Conservation (phyloP, 305 asterid genomes). For the Rubia balearica region DNA sequence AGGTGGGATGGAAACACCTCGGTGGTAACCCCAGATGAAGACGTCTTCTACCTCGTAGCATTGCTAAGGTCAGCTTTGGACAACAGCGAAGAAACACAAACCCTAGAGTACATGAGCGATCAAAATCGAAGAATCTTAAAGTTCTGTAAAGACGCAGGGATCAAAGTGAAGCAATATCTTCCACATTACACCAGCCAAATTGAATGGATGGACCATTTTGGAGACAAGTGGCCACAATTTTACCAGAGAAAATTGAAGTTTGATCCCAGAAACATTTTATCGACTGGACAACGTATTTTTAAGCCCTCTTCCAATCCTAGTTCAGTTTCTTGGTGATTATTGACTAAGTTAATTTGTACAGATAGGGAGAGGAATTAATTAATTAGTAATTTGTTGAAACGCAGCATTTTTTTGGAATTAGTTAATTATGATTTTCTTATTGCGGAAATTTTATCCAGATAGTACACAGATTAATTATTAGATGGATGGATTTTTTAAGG, state of each 20-base stretch:
- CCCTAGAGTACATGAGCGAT: conserved; percentile 37
- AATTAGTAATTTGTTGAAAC: not conserved
- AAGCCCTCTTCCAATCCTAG: conserved; percentile 30
- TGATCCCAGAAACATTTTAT: conserved; percentile 55
- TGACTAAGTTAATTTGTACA: not conserved
- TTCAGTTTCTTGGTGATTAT: conserved; percentile 28
- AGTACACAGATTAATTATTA: no score
- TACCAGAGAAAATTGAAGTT: conserved; percentile 41
- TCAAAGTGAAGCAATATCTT: conserved; percentile 58
- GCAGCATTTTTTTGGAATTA: no score
- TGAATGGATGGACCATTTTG: conserved; percentile 62
- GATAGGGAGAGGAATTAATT: not conserved
- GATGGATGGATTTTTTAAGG: no score
- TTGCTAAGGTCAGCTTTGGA: conserved; percentile 57
- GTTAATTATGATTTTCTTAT: no score
- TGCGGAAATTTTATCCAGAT: no score
- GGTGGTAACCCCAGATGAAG: conserved; percentile 59
- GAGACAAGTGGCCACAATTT: conserved; percentile 51
- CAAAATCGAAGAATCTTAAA: conserved; percentile 45
- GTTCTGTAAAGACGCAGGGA: conserved; percentile 43
- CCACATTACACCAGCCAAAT: conserved; percentile 61
- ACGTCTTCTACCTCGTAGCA: conserved; percentile 65
- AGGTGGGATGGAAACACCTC: conserved; percentile 64
- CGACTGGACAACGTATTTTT: conserved; percentile 64
- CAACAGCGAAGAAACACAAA: conserved; percentile 45